Evolutionary conservation across 352 stramenopile species (phyloP).

Genomic region (Pythium pyrilobum): DNA sequence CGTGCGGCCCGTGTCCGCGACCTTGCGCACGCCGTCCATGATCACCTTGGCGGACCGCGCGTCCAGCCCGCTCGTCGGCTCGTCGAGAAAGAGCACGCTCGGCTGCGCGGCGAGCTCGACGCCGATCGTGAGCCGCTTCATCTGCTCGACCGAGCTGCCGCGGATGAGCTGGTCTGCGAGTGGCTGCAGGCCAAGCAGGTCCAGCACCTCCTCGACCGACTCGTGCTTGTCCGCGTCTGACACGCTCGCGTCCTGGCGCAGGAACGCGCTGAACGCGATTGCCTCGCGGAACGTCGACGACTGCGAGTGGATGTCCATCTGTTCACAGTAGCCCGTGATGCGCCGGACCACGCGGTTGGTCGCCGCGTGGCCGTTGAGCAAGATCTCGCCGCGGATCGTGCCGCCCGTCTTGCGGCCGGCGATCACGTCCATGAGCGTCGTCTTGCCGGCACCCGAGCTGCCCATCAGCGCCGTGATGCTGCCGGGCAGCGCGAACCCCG

Average conservation of each 20-base stretch:
- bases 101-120: slow-evolving; percentile 84
- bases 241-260: slow-evolving; percentile 29
- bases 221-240: slow-evolving; percentile 25
- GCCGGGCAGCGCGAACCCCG: slow-evolving; percentile 27
- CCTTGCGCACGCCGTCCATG: slow-evolving; percentile 49
- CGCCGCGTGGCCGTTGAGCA: slow-evolving; percentile 37
- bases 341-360: slow-evolving; percentile 18
- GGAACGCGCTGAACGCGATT: slow-evolving; percentile 76
- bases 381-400: slow-evolving; percentile 60
- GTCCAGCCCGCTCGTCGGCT: slow-evolving; percentile 50
- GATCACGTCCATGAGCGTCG: slow-evolving; percentile 21
- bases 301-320: slow-evolving; percentile 30
- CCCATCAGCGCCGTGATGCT: slow-evolving; percentile 41
- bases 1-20: slow-evolving; percentile 56
- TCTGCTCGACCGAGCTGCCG: slow-evolving; percentile 25
- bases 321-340: slow-evolving; percentile 23
- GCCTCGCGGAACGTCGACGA: slow-evolving; percentile 31
- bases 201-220: slow-evolving; percentile 33
- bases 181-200: slow-evolving; percentile 26
- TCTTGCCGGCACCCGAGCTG: slow-evolving; percentile 30
- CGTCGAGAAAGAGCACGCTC: slow-evolving; percentile 71
- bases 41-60: slow-evolving; percentile 44
- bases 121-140: slow-evolving; percentile 58
- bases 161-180: slow-evolving; percentile 35
- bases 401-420: slow-evolving; percentile 71